phyloP scores from a whole-genome alignment of 2,329 filamentous ascomycete genomes.

The Colletotrichum sansevieriae region DNA sequence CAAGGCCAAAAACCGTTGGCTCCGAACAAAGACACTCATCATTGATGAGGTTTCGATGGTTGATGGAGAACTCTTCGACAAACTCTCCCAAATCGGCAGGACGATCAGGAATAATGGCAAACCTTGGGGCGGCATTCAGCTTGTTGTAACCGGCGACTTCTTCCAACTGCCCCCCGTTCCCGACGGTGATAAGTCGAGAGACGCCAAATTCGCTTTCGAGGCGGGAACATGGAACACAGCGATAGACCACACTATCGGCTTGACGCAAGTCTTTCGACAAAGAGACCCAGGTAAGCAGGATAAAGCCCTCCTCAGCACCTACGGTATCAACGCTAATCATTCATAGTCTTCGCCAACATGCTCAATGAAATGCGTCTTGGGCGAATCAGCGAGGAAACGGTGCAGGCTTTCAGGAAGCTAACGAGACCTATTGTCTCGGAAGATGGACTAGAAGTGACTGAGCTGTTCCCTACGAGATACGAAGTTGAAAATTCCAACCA shows the following conservation, averaged over 20 bases:
- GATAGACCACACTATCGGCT: slow-evolving; percentile 93
- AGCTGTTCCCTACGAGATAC: slow-evolving; percentile 89
- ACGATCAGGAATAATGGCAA: slow-evolving; percentile 89
- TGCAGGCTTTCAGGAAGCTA: slow-evolving; percentile 80
- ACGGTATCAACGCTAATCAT: slow-evolving; percentile 25
- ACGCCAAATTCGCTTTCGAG: slow-evolving; percentile 92
- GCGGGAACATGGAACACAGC: slow-evolving; percentile 91
- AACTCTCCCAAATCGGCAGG: slow-evolving; percentile 89
- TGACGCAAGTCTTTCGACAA: slow-evolving; percentile 97
- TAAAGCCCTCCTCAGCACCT: background rate
- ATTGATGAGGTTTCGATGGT: slow-evolving; percentile 99
- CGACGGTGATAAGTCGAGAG: slow-evolving; percentile 73
- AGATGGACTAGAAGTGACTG: slow-evolving; percentile 85
- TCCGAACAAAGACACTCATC: slow-evolving; percentile 87
- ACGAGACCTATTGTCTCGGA: slow-evolving; percentile 78
- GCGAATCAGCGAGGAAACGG: slow-evolving; percentile 80
- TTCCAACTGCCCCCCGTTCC: slow-evolving; percentile 97
- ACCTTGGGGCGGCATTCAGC: slow-evolving; percentile 95
- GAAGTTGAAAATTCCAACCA: slow-evolving; percentile 93
- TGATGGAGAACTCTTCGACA: slow-evolving; percentile 96
- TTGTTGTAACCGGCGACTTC: slow-evolving; percentile 97
- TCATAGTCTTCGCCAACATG: slow-evolving; percentile 87
- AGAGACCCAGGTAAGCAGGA: slow-evolving; percentile 75
- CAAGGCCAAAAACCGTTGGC: slow-evolving; percentile 91
- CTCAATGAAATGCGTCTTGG: slow-evolving; percentile 98